These are phyloP conservation scores for Lippia alba DNA, from an alignment of 305 asterid genomes.

Conservation along the genomic window DNA sequence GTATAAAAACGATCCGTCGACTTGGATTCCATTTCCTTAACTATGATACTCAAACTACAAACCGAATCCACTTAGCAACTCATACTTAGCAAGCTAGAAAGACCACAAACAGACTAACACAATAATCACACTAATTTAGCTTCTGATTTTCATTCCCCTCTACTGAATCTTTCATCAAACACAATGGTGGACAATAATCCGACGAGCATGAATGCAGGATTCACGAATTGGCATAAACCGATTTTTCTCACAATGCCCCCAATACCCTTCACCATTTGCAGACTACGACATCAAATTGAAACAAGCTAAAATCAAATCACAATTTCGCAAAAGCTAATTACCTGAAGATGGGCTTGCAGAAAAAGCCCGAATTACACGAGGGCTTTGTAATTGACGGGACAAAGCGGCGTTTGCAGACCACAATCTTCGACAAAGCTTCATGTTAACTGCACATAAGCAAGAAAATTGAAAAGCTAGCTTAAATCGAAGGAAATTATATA, in stretches of 20 bases:
- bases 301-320: neutral
- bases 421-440: conserved; percentile 42
- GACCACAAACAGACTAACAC: neutral
- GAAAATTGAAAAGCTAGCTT: neutral
- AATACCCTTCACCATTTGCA: neutral
- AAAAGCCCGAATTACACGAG: conserved; percentile 37
- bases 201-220: too few species aligned
- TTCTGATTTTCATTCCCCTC: neutral
- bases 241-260: neutral
- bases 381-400: conserved; percentile 44
- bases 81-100: neutral
- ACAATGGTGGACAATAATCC: too few species aligned
- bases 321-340: conserved; percentile 2
- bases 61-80: conserved; percentile 7
- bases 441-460: conserved; percentile 25
- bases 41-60: neutral
- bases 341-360: conserved; percentile 45
- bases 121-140: neutral
- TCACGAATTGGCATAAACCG: neutral
- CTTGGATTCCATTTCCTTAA: conserved; percentile 2
- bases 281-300: neutral
- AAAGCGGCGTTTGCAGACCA: conserved; percentile 40
- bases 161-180: neutral
- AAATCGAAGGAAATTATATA: neutral
- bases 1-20: neutral